Evolutionary conservation across 2,329 filamentous ascomycete genomes (phyloP).

Genomic region (Teratosphaeria pseudoeucalypti): DNA sequence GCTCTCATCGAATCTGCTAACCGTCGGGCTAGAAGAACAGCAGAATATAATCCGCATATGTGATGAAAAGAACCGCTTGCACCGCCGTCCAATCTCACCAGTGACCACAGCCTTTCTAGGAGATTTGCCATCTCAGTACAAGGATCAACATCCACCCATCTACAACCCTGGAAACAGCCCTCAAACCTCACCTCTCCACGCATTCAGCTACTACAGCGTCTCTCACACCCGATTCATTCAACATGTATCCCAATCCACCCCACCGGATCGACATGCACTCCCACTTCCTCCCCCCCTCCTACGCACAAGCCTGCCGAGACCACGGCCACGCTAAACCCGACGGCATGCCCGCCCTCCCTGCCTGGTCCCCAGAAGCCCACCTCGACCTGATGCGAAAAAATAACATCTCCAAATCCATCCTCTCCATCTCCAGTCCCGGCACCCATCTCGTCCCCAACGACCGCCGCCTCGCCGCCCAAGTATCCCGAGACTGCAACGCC

Average conservation of each 20-base stretch:
- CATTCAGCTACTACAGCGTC: background rate
- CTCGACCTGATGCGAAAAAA: constrained; percentile 41
- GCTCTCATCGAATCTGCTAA: background rate
- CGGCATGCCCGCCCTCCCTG: constrained; percentile 36
- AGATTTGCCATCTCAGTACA: too few species aligned
- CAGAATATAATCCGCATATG: too few species aligned
- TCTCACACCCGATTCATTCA: background rate
- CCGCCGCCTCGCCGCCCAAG: constrained; percentile 23
- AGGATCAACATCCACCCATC: too few species aligned
- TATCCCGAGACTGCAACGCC: constrained; percentile 33
- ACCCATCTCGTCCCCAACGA: constrained; percentile 36
- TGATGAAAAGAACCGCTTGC: too few species aligned
- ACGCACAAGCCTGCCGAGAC: constrained; percentile 30
- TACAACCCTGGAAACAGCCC: too few species aligned
- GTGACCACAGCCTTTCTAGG: too few species aligned
- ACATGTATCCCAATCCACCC: constrained; percentile 8
- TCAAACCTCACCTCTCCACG: background rate
- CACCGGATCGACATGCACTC: constrained; percentile 39
- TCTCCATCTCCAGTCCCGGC: constrained; percentile 47
- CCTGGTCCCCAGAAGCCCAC: constrained; percentile 38
- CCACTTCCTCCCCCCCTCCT: constrained; percentile 36
- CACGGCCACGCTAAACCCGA: constrained; percentile 37
- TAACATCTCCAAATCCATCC: constrained; percentile 42
- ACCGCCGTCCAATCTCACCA: too few species aligned
- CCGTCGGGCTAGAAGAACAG: background rate